Conservation (phyloP, 78 protist species). For the Thecamonas trahens region DNA sequence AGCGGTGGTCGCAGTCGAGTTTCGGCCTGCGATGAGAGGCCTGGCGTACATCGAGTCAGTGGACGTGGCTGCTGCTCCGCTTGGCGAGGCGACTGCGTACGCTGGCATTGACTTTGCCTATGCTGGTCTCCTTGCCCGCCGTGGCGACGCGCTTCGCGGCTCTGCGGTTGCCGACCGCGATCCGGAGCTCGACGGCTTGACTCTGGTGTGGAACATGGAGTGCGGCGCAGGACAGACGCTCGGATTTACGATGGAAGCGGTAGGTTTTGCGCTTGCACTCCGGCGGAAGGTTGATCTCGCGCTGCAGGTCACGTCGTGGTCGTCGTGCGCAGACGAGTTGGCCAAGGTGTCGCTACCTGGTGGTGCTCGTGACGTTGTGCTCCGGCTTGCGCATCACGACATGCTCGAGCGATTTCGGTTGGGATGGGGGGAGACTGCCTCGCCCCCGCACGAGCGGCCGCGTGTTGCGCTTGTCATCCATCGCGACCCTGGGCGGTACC, state of each 20-base stretch:
- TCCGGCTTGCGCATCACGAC: too few species aligned
- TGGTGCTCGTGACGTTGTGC: not conserved
- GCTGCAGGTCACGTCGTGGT: not conserved
- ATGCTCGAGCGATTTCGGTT: too few species aligned
- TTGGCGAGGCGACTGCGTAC: too few species aligned
- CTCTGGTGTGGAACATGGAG: constrained; percentile 14
- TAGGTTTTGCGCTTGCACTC: not conserved
- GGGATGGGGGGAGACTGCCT: too few species aligned
- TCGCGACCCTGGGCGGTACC: constrained; percentile 29
- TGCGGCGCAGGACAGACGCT: constrained; percentile 19
- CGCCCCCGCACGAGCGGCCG: not conserved
- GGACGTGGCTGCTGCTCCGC: too few species aligned
- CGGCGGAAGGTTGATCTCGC: not conserved
- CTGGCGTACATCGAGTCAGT: too few species aligned
- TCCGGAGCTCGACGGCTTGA: not conserved
- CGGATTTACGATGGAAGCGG: constrained; percentile 29
- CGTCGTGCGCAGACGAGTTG: not conserved
- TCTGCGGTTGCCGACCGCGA: not conserved
- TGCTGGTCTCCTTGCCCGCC: too few species aligned
- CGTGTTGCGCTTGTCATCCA: constrained; percentile 1
- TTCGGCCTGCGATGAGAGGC: too few species aligned
- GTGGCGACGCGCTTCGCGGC: not conserved
- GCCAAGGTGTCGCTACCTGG: not conserved
- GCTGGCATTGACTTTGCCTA: too few species aligned
- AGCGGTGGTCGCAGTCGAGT: too few species aligned